A percentile compares a stretch with the other conserved stretches of the same genome.
Conservation (phyloP, 1,139 yeast species). For the Hemisphaericaspora lyxosophila region DNA sequence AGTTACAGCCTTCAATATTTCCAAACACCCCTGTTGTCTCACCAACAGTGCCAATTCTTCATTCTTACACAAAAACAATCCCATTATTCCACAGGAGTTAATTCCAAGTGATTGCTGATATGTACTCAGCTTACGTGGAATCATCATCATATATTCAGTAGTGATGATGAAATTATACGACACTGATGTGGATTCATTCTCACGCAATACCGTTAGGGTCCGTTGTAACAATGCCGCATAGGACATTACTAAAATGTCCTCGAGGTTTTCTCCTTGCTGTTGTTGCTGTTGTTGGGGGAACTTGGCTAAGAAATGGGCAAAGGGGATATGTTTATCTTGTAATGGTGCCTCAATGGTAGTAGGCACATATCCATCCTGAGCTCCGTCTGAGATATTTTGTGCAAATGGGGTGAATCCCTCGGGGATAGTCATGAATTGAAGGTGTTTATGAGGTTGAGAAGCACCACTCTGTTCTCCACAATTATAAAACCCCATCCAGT, state of each 20-base stretch:
- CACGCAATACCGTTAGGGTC: slow-evolving; percentile 63
- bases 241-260: slow-evolving; percentile 57
- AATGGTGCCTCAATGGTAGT: slow-evolving; percentile 47
- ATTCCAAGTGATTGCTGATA: slow-evolving; percentile 53
- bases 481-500: slow-evolving; percentile 82
- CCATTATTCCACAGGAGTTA: slow-evolving; percentile 80
- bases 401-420: slow-evolving; percentile 56
- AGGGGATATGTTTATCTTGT: slow-evolving; percentile 61
- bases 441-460: slow-evolving; percentile 88
- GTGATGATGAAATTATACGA: slow-evolving; percentile 85
- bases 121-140: slow-evolving; percentile 64
- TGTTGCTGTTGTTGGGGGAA: slow-evolving; percentile 51
- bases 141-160: slow-evolving; percentile 75
- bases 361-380: slow-evolving; percentile 55
- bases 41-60: slow-evolving; percentile 49
- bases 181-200: slow-evolving; percentile 41
- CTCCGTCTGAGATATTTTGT: slow-evolving; percentile 44
- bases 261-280: too few species aligned
- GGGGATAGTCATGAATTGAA: slow-evolving; percentile 81
- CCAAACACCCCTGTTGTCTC: slow-evolving; percentile 40
- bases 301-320: slow-evolving; percentile 78
- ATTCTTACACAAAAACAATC: slow-evolving; percentile 74
- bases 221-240: slow-evolving; percentile 74
- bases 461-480: slow-evolving; percentile 90
- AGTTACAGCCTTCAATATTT: slow-evolving; percentile 59